Conservation (phyloP, 306 rosid genomes). For the Senna tora region DNA sequence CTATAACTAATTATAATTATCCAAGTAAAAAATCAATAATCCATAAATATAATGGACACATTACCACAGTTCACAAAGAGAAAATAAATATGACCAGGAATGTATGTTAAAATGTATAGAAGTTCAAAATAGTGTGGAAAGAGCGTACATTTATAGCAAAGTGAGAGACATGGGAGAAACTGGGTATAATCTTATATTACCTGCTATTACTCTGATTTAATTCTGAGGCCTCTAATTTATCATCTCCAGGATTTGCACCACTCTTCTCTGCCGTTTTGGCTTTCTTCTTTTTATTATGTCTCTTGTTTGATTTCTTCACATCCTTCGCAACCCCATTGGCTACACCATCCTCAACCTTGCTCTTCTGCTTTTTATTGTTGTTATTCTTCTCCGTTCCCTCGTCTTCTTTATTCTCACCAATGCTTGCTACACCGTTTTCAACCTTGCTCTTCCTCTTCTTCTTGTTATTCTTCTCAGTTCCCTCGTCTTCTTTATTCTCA, state of each 20-base stretch:
- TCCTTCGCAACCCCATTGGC: slow-evolving; percentile 43
- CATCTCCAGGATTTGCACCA: slow-evolving; percentile 41
- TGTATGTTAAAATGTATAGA: not conserved
- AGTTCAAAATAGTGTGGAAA: not conserved
- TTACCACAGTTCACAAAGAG: not conserved
- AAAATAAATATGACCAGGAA: not conserved
- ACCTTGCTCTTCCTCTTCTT: slow-evolving; percentile 47
- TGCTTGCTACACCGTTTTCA: slow-evolving; percentile 33
- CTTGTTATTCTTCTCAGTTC: slow-evolving; percentile 40
- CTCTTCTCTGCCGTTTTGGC: slow-evolving; percentile 37
- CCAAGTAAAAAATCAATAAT: too few relatives aligned
- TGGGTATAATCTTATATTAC: slow-evolving; percentile 41
- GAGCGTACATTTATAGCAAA: not conserved
- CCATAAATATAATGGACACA: not conserved
- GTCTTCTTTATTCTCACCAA: slow-evolving; percentile 6
- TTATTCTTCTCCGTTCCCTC: slow-evolving; percentile 41
- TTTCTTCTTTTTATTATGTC: slow-evolving; percentile 40
- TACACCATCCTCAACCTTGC: slow-evolving; percentile 42
- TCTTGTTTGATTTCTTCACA: slow-evolving; percentile 35
- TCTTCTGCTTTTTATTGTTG: slow-evolving; percentile 42
- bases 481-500: slow-evolving; percentile 26
- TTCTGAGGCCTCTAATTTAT: slow-evolving; percentile 36
- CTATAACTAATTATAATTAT: too few relatives aligned
- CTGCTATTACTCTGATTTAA: slow-evolving; percentile 44
- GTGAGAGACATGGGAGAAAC: not conserved